These are phyloP conservation scores for Annulohypoxylon bovei DNA, from an alignment of 495 filamentous ascomycete genomes.

Conservation along the genomic window DNA sequence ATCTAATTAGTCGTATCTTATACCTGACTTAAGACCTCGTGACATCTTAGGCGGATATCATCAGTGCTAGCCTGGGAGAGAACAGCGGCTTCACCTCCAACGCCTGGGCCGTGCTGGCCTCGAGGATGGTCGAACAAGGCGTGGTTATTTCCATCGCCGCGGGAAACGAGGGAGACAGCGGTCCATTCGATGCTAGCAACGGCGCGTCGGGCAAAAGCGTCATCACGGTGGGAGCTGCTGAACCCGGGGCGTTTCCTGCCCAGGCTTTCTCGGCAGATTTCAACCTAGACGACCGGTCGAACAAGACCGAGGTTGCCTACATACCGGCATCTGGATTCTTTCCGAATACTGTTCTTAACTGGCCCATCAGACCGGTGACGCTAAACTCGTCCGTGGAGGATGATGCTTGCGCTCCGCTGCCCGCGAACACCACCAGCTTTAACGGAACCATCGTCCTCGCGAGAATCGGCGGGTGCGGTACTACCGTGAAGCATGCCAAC, in stretches of 20 bases:
- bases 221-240: constrained; percentile 43
- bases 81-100: constrained; percentile 45
- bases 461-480: constrained; percentile 45
- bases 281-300: constrained; percentile 39
- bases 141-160: constrained; percentile 48
- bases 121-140: constrained; percentile 48
- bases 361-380: constrained; percentile 41
- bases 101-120: constrained; percentile 46
- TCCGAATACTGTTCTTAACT: constrained; percentile 16
- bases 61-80: constrained; percentile 48
- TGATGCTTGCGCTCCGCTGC: constrained; percentile 41
- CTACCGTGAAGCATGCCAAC: constrained; percentile 41
- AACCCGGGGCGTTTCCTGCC: constrained; percentile 38
- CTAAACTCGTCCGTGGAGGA: constrained; percentile 29
- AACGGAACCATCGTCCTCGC: constrained; percentile 53
- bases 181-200: constrained; percentile 46
- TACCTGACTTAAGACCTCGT: neutral
- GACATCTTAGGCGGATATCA: constrained; percentile 46
- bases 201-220: constrained; percentile 47
- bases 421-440: constrained; percentile 48
- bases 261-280: constrained; percentile 45
- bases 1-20: neutral
- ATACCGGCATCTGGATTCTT: constrained; percentile 13
- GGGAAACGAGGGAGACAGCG: constrained; percentile 48
- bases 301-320: constrained; percentile 40